Base-by-base conservation (phyloP, 2,329 filamentous ascomycete genomes). In the Paecilomyces sp. region DNA sequence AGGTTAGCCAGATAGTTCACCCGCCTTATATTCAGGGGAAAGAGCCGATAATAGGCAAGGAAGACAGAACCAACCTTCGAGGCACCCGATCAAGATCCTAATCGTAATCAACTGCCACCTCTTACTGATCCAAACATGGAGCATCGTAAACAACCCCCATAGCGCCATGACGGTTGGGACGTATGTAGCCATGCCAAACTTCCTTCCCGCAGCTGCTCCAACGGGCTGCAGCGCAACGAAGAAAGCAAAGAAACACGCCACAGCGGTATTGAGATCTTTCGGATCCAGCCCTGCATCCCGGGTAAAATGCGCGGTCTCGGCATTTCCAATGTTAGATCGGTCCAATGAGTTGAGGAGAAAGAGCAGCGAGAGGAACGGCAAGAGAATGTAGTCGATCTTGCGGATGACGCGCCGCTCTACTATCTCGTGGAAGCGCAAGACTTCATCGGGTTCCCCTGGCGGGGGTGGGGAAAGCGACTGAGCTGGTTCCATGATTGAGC, bases 181-280 rank as follows among this genome's bases (percentile, higher is more conserved):
- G n/a, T n/a, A n/a, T n/a, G n/a, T n/a, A n/a, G n/a, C n/a, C n/a
- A n/a, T n/a, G 2, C 76, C 76, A 22, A 76, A 62, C 57, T 70
- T 71, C 58, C 73, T 66, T 6, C 76, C 76, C 12, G 75, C 63
- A 2, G 74, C 74, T 0, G 83, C 82, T 2, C 82, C 83, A 0
- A 82, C 70, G 0, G 83, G 83, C 63, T 85, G 83, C 12, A 85
- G 73, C 0, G 80, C 64, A n/a, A 86, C 83, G 64, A 85, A 86
- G 59, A 82, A 82, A 63, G 79, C 76, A 66, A 83, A 86, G 76
- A 85, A 85, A 57, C 80, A 76, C 24, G 82, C 81, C 9, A 85
- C 79, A 2, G 83, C 81, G 3, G 77, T 77, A 64, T 85, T 85
- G 58, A 86, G 69, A 64, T 85, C 83, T 41, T 74, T 72, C n/a